phyloP scores from a whole-genome alignment of 768 basidiomycete genomes.

The Artomyces pyxidatus region DNA sequence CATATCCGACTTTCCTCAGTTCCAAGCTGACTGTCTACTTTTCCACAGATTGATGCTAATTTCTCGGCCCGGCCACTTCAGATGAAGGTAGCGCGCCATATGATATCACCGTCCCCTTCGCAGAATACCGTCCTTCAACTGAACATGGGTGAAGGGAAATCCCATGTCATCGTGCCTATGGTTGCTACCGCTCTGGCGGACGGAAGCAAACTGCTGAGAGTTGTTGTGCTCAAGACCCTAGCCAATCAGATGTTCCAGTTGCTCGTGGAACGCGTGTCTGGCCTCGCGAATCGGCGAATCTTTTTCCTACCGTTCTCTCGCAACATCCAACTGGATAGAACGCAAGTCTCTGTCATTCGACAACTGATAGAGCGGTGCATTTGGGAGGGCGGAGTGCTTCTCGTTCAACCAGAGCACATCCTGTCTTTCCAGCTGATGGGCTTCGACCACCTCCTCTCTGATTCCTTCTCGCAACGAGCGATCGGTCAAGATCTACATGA shows the following conservation, averaged over 20 bases:
- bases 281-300: conserved; percentile 36
- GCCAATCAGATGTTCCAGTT: conserved; percentile 40
- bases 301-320: conserved; percentile 45
- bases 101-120: conserved; percentile 32
- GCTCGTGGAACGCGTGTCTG: conserved; percentile 35
- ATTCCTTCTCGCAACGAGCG: background rate
- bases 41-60: conserved; percentile 35
- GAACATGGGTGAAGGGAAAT: conserved; percentile 54
- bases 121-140: conserved; percentile 38
- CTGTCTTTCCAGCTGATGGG: conserved; percentile 42
- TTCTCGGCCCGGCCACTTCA: conserved; percentile 38
- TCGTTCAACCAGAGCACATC: conserved; percentile 47
- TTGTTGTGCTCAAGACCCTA: conserved; percentile 42
- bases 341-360: conserved; percentile 19
- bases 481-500: no score
- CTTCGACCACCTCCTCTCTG: conserved; percentile 26
- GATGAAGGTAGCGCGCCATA: conserved; percentile 32
- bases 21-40: background rate
- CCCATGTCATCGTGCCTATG: conserved; percentile 43
- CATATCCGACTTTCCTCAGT: background rate
- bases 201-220: conserved; percentile 33
- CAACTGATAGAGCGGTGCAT: conserved; percentile 31
- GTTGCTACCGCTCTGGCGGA: conserved; percentile 32
- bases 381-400: conserved; percentile 30
- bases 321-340: conserved; percentile 17